Conservation (phyloP, 2,329 filamentous ascomycete genomes). For the Phyllosticta capitalensis region DNA sequence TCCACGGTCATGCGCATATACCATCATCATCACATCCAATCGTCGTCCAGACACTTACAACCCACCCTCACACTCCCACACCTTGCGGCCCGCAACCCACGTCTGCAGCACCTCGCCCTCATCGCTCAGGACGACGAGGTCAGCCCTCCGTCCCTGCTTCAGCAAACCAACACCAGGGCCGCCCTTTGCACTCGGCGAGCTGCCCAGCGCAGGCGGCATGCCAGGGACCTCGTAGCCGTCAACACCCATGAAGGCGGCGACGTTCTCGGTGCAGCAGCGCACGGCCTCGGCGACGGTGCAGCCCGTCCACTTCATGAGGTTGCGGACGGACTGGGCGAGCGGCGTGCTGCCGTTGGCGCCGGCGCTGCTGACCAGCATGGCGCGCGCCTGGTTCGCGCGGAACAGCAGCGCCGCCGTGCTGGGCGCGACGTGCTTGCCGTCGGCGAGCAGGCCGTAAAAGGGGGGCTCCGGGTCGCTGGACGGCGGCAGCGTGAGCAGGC, state of each 20-base stretch:
- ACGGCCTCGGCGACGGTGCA: slow-evolving; percentile 41
- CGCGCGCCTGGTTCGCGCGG: slow-evolving; percentile 36
- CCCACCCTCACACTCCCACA: slow-evolving; percentile 32
- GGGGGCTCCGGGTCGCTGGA: slow-evolving; percentile 22
- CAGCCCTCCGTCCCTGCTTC: slow-evolving; percentile 37
- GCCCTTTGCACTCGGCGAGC: slow-evolving; percentile 37
- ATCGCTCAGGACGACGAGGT: slow-evolving; percentile 40
- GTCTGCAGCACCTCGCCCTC: slow-evolving; percentile 40
- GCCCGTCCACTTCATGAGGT: slow-evolving; percentile 38
- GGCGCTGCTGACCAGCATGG: slow-evolving; percentile 45
- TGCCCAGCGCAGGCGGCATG: slow-evolving; percentile 41
- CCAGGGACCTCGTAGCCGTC: slow-evolving; percentile 38
- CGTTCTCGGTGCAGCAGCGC: slow-evolving; percentile 41
- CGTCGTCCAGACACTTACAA: too few species aligned
- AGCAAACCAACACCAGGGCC: slow-evolving; percentile 34
- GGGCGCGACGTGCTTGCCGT: slow-evolving; percentile 46
- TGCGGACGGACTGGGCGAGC: slow-evolving; percentile 42
- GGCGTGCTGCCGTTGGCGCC: slow-evolving; percentile 44
- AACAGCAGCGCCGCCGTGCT: slow-evolving; percentile 40
- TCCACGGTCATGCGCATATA: too few species aligned
- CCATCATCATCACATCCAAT: too few species aligned
- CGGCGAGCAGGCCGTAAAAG: slow-evolving; percentile 45
- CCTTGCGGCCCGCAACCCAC: slow-evolving; percentile 40
- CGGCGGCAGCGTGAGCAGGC: slow-evolving; percentile 25
- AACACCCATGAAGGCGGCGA: slow-evolving; percentile 40